Percentiles rank a stretch among this genome's conserved stretches.
Conservation (phyloP, 169 alveolate species). For the Plasmodium inui region DNA sequence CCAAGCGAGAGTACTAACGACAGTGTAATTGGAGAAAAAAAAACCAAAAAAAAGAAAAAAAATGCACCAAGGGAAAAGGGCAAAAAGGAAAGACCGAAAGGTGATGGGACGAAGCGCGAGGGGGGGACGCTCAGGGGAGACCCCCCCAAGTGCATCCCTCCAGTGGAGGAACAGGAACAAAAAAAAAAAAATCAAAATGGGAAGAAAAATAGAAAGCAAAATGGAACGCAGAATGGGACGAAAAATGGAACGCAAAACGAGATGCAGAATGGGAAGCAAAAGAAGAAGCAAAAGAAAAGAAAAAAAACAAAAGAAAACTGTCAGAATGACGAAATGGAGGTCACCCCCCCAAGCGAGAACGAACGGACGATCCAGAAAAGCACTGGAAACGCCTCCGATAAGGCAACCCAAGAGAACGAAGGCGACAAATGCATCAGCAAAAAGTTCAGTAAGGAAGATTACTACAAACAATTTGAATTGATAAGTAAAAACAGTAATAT, state of each 20-base stretch:
- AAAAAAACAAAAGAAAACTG: background rate
- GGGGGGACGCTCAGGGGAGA: background rate
- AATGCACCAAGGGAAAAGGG: background rate
- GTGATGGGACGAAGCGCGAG: background rate
- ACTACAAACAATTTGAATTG: constrained; percentile 40
- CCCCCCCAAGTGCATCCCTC: background rate
- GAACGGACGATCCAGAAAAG: background rate
- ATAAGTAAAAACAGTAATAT: constrained; percentile 47
- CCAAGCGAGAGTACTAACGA: background rate
- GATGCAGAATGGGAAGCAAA: background rate
- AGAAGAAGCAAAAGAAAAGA: background rate
- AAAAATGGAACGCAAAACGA: background rate
- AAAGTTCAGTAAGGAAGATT: constrained; percentile 37
- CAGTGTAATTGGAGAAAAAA: background rate
- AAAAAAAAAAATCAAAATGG: background rate
- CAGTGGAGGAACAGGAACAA: background rate
- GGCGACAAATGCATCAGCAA: background rate
- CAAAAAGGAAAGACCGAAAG: background rate
- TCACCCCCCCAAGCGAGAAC: background rate
- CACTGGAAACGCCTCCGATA: background rate
- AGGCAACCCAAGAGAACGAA: background rate
- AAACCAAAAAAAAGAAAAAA: background rate
- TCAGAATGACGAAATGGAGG: background rate
- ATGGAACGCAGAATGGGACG: background rate
- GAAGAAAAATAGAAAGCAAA: background rate